Evolutionary conservation across 2,329 filamentous ascomycete species (phyloP).

Genomic region (Talaromyces sp.): DNA sequence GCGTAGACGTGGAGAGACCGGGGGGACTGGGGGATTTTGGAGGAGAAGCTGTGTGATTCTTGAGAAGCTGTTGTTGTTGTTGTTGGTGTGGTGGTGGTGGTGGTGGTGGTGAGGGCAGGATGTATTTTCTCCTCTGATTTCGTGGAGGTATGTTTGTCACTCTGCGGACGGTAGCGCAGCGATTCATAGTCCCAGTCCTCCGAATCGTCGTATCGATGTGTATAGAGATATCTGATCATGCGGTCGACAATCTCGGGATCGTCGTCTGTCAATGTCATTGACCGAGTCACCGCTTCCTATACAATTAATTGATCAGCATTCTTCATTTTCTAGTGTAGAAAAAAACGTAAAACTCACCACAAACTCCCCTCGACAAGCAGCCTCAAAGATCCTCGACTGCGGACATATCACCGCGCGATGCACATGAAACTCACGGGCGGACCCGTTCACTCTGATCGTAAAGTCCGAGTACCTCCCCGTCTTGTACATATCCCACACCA

Average conservation of each 20-base stretch:
- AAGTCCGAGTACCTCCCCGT: slow-evolving; percentile 13
- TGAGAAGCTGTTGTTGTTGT: not conserved
- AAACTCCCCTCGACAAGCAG: slow-evolving; percentile 14
- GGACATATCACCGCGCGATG: slow-evolving; percentile 15
- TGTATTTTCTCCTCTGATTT: not conserved
- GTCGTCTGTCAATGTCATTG: slow-evolving; percentile 11
- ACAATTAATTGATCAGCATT: not conserved
- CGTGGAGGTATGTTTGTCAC: not conserved
- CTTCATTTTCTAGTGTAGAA: not conserved
- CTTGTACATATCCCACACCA: slow-evolving; percentile 11
- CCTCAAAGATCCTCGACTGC: slow-evolving; percentile 13
- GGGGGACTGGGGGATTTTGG: not conserved
- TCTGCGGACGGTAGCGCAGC: not conserved
- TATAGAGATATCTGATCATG: slow-evolving; percentile 14
- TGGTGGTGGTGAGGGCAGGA: not conserved
- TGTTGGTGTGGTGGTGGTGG: not conserved
- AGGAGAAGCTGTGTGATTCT: not conserved
- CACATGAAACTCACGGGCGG: slow-evolving; percentile 10
- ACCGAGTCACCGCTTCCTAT: slow-evolving; percentile 11
- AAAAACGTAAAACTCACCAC: slow-evolving; percentile 2
- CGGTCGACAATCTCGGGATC: slow-evolving; percentile 14
- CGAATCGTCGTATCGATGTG: slow-evolving; percentile 10
- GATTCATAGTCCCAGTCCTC: slow-evolving; percentile 10
- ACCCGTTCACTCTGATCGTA: slow-evolving; percentile 9
- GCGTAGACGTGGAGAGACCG: slow-evolving; percentile 12